Base-by-base conservation (phyloP, 2,329 filamentous ascomycete genomes). In the Orbilia oligospora region DNA sequence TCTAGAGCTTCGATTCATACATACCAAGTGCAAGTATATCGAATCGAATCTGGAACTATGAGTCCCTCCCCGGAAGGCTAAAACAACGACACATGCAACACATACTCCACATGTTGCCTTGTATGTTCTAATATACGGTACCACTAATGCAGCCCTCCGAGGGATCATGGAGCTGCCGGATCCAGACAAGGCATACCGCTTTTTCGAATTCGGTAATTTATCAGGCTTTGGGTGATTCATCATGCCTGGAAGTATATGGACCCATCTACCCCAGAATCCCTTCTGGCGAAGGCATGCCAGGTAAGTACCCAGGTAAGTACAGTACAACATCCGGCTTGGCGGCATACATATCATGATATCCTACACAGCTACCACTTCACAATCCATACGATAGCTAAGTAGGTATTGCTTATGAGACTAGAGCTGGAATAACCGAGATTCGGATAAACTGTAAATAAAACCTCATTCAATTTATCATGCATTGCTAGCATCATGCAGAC, bases 21-120 rank as follows among this genome's bases (percentile, higher is more conserved):
- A 10, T 10, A 49, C n/a, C n/a, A n/a, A n/a, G n/a, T n/a, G n/a
- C n/a, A n/a, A n/a, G n/a, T n/a, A n/a, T n/a, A n/a, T n/a, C n/a
- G n/a, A n/a, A n/a, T 61, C 33, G 55, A 27, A 41, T 61, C 55
- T 24, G n/a, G 55, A 61, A 9, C 33, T 3, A 14, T 36, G 12
- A 61, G 36, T 36, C 33, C 33, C 33, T 8, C 30, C 30, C 53
- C 36, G 36, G 56, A 18, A 61, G 56, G 56, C 56, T 61, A 61
- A 61, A 61, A 61, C 56, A 44, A 61, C 56, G 56, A 61, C 56
- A 61, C 56, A 58, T 30, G 36, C 56, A 61, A 61, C 56, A 61
- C 56, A 51, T 24, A 38, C 30, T n/a, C 36, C 53, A 20, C n/a
- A 22, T 38, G 18, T 22, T 0, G 27, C 8, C 36, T 38, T 38